phyloP scores from a whole-genome alignment of 495 filamentous ascomycete genomes.

The Alectoria sarmentosa region DNA sequence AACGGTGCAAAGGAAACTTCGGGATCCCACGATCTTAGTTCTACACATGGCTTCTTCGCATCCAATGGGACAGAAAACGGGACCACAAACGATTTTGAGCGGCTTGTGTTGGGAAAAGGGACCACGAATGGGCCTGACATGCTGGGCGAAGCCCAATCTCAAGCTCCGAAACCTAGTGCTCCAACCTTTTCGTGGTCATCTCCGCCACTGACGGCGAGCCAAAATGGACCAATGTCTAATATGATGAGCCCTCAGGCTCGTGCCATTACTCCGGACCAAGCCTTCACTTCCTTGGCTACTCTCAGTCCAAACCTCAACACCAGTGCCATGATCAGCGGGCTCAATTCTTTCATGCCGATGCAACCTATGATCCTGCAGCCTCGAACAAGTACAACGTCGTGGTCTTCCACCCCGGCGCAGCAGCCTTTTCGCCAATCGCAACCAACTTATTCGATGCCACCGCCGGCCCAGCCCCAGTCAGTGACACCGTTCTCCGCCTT shows the following conservation, averaged over 20 bases:
- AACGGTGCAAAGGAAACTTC: slow-evolving; percentile 21
- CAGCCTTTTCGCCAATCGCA: slow-evolving; percentile 30
- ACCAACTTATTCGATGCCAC: not conserved
- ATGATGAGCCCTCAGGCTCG: slow-evolving; percentile 33
- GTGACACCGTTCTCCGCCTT: slow-evolving; percentile 32
- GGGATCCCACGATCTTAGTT: slow-evolving; percentile 36
- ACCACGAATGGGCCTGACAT: slow-evolving; percentile 31
- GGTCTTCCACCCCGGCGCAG: slow-evolving; percentile 3
- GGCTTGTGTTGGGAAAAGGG: slow-evolving; percentile 67
- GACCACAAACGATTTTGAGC: slow-evolving; percentile 71
- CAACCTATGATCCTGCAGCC: slow-evolving; percentile 16
- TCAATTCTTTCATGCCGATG: slow-evolving; percentile 20
- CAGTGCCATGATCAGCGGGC: slow-evolving; percentile 13
- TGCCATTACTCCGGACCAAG: slow-evolving; percentile 48
- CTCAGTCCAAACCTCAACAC: slow-evolving; percentile 28
- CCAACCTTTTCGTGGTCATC: slow-evolving; percentile 46
- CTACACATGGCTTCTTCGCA: slow-evolving; percentile 29
- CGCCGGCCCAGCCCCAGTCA: slow-evolving; percentile 7
- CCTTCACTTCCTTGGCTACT: slow-evolving; percentile 42
- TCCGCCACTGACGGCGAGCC: slow-evolving; percentile 16
- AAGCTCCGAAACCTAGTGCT: slow-evolving; percentile 27
- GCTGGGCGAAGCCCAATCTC: slow-evolving; percentile 33
- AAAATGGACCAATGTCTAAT: slow-evolving; percentile 27
- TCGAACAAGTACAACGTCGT: not conserved
- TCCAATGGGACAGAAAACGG: slow-evolving; percentile 35